A percentile compares a stretch with the other conserved stretches of the same genome.
Conservation (phyloP, 2,329 filamentous ascomycete genomes). For the Fusarium goolgardi region DNA sequence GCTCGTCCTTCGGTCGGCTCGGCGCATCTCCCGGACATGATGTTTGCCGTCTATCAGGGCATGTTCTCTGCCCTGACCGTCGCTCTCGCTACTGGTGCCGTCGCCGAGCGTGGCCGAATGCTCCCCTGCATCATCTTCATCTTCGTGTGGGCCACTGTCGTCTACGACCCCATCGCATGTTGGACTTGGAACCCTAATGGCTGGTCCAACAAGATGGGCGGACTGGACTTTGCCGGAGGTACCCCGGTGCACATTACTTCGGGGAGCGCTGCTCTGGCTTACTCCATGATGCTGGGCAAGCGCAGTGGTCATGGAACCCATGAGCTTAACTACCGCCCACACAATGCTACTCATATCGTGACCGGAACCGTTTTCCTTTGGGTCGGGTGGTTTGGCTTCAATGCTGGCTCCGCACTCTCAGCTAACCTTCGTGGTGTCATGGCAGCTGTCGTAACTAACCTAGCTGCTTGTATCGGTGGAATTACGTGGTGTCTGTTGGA, state of each 20-base stretch:
- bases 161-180: constrained; percentile 93
- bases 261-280: constrained; percentile 84
- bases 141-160: constrained; percentile 89
- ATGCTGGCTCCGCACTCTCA: constrained; percentile 82
- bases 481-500: constrained; percentile 92
- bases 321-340: constrained; percentile 89
- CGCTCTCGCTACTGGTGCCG: constrained; percentile 84
- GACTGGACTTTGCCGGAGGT: constrained; percentile 88
- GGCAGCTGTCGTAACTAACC: constrained; percentile 86
- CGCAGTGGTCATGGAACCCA: constrained; percentile 85
- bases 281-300: constrained; percentile 92
- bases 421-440: constrained; percentile 88
- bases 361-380: constrained; percentile 94
- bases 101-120: constrained; percentile 88
- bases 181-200: constrained; percentile 92
- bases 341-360: constrained; percentile 93
- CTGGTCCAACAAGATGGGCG: constrained; percentile 83
- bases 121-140: constrained; percentile 91
- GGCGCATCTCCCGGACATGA: constrained; percentile 78
- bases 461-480: constrained; percentile 85
- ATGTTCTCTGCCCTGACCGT: constrained; percentile 91
- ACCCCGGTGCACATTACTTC: constrained; percentile 91
- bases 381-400: constrained; percentile 97
- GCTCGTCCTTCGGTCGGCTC: constrained; percentile 81
- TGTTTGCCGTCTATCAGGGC: constrained; percentile 88